Conservation (phyloP, 1,284 basidiomycete species). For the Marasmius oreades region DNA sequence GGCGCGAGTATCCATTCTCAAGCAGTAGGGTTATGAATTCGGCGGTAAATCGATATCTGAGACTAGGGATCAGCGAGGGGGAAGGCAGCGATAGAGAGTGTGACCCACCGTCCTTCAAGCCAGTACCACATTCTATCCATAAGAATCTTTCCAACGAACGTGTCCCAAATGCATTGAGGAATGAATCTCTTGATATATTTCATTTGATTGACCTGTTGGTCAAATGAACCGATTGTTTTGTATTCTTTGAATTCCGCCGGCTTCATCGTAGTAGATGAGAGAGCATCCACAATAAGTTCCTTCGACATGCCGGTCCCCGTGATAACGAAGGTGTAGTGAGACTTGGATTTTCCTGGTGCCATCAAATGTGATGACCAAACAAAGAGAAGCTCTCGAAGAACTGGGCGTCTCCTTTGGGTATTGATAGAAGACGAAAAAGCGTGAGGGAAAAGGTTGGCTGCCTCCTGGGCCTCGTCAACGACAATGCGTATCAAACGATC, state of each 20-base stretch:
- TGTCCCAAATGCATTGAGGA: neutral
- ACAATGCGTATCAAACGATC: neutral
- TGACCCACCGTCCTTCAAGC: neutral
- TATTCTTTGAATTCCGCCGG: neutral
- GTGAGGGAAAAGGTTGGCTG: neutral
- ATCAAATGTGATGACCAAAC: neutral
- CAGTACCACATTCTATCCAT: neutral
- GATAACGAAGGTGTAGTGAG: neutral
- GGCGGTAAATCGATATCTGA: constrained; percentile 8
- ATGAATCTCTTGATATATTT: neutral
- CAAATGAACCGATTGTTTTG: neutral
- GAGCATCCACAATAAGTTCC: neutral
- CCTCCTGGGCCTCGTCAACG: neutral
- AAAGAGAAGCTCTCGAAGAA: neutral
- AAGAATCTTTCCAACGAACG: neutral
- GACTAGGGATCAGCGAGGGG: neutral
- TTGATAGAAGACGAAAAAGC: neutral
- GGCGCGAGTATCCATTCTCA: neutral
- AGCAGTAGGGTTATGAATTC: constrained; percentile 4
- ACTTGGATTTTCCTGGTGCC: neutral
- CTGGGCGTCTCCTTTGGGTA: neutral
- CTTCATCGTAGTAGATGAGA: constrained; percentile 5
- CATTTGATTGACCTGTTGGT: neutral
- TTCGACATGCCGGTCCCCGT: constrained; percentile 5
- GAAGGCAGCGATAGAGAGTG: neutral